Evolutionary conservation across 345 rosid genomes (phyloP).

Genomic region (Citropsis articulata): DNA sequence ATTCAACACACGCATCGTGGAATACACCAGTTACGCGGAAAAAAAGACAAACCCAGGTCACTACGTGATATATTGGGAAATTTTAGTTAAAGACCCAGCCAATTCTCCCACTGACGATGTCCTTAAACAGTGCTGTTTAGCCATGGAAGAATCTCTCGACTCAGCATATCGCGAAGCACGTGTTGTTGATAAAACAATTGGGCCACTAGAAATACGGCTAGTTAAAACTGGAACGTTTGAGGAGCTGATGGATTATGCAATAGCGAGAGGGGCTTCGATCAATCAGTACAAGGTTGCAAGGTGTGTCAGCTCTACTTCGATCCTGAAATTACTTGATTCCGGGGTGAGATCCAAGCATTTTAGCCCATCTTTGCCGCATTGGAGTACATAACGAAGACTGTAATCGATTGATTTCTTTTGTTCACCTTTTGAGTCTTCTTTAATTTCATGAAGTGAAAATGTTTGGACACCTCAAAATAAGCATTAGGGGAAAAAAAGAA

Average conservation of each 20-base stretch:
- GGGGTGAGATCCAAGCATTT: slow-evolving; percentile 67
- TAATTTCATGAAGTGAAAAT: too few species aligned
- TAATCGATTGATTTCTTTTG: too few species aligned
- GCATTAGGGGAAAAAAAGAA: too few species aligned
- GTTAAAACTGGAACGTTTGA: slow-evolving; percentile 90
- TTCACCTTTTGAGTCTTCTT: too few species aligned
- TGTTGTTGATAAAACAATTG: slow-evolving; percentile 74
- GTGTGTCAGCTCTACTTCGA: slow-evolving; percentile 35
- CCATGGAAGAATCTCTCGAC: slow-evolving; percentile 89
- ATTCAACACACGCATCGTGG: too few species aligned
- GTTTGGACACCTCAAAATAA: too few species aligned
- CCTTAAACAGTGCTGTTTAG: slow-evolving; percentile 58
- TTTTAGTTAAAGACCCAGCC: slow-evolving; percentile 61
- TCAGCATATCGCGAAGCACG: slow-evolving; percentile 84
- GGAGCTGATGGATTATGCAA: slow-evolving; percentile 92
- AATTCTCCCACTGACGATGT: slow-evolving; percentile 45
- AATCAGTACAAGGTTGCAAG: background rate
- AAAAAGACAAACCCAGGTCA: too few species aligned
- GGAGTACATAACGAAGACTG: slow-evolving; percentile 65
- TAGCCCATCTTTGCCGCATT: slow-evolving; percentile 68
- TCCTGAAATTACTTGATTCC: slow-evolving; percentile 80
- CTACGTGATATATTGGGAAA: too few species aligned
- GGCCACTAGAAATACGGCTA: slow-evolving; percentile 75
- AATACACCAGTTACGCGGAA: too few species aligned
- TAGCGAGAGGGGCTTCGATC: slow-evolving; percentile 92